Conservation (phyloP, 106 monocot species). For the Triglochin maritima region DNA sequence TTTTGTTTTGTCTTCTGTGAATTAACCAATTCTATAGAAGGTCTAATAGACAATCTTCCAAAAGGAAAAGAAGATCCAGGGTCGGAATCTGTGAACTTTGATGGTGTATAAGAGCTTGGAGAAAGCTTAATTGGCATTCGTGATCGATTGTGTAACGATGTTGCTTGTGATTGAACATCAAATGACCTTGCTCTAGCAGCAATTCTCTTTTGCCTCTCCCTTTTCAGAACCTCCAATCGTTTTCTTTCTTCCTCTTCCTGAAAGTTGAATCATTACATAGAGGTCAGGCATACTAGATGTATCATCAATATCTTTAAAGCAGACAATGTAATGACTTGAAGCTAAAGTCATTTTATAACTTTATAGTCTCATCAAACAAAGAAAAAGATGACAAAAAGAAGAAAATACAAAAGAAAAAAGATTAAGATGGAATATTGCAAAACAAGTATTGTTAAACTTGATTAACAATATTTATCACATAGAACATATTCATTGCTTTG, state of each 20-base stretch:
- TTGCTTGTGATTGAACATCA: slow-evolving; percentile 21
- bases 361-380: background rate
- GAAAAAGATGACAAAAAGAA: background rate
- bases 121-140: slow-evolving; percentile 28
- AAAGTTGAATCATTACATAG: slow-evolving; percentile 4
- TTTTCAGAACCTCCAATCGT: slow-evolving; percentile 78
- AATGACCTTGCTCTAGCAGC: slow-evolving; percentile 54
- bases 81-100: slow-evolving; percentile 58
- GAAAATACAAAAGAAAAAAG: background rate
- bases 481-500: background rate
- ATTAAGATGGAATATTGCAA: background rate
- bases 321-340: background rate
- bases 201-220: slow-evolving; percentile 80
- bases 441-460: background rate
- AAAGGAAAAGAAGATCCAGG: slow-evolving; percentile 45
- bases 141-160: slow-evolving; percentile 25
- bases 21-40: slow-evolving; percentile 21
- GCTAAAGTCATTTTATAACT: background rate
- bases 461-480: background rate
- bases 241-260: slow-evolving; percentile 72
- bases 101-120: slow-evolving; percentile 34
- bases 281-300: background rate
- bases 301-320: no score
- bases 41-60: slow-evolving; percentile 26
- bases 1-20: slow-evolving; percentile 25